Conservation (phyloP, 2,329 filamentous ascomycete genomes). For the Gliomastix tumulicola region DNA sequence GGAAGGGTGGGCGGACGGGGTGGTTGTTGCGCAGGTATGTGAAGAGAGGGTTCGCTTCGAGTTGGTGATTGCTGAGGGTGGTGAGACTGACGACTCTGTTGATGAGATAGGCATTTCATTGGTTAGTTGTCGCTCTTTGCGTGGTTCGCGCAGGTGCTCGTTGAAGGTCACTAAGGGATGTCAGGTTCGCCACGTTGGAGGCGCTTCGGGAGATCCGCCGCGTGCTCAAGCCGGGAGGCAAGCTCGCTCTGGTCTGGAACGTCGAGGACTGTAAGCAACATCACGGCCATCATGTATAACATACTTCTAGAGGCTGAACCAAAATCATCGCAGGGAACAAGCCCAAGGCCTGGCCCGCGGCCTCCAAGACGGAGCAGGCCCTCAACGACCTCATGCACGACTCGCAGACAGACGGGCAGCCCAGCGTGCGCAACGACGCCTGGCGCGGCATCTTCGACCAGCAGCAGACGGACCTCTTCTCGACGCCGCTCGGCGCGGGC, state of each 20-base stretch:
- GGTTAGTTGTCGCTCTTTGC: too few relatives aligned
- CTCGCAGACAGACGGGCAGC: constrained; percentile 45
- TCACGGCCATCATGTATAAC: too few relatives aligned
- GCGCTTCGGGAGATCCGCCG: constrained; percentile 61
- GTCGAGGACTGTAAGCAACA: constrained; percentile 64
- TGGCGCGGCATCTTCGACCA: constrained; percentile 61
- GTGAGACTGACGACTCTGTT: neutral
- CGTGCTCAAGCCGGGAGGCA: constrained; percentile 51
- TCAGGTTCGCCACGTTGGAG: constrained; percentile 60
- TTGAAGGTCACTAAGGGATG: constrained; percentile 3
- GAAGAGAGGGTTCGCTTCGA: too few relatives aligned
- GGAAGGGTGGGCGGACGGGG: constrained; percentile 55
- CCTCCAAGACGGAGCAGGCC: constrained; percentile 53
- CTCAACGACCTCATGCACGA: constrained; percentile 52
- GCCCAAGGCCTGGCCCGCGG: constrained; percentile 45
- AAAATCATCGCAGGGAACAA: constrained; percentile 50
- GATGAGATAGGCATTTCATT: constrained; percentile 44
- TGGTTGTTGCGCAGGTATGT: constrained; percentile 61
- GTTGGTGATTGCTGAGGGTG: too few relatives aligned
- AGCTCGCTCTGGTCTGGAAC: constrained; percentile 67
- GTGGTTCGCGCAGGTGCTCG: neutral
- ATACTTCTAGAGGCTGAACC: constrained; percentile 4
- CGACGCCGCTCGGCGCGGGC: constrained; percentile 53
- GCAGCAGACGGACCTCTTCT: constrained; percentile 47
- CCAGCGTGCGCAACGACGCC: constrained; percentile 56